phyloP scores from a whole-genome alignment of 2,329 filamentous ascomycete species.

The Microsporum audouinii region DNA sequence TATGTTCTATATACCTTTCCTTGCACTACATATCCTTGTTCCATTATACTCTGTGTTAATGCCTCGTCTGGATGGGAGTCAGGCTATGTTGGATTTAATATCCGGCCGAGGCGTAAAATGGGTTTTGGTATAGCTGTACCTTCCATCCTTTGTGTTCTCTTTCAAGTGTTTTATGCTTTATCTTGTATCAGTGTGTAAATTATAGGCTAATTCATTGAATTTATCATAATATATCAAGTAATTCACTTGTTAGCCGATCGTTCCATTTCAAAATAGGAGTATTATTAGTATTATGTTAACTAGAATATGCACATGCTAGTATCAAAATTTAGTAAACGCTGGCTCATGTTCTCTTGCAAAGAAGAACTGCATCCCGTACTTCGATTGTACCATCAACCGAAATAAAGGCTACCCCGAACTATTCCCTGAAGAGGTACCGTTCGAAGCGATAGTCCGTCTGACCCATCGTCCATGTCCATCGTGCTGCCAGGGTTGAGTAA shows the following conservation, averaged over 20 bases:
- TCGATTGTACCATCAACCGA: neutral
- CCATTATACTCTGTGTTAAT: neutral
- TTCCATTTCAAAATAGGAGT: neutral
- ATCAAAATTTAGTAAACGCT: too few species aligned
- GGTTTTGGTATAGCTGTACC: neutral
- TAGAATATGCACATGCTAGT: too few species aligned
- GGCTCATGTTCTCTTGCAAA: too few species aligned
- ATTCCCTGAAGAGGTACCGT: neutral
- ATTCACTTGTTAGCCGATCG: neutral
- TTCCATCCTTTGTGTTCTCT: neutral
- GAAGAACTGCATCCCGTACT: too few species aligned
- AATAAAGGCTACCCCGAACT: neutral
- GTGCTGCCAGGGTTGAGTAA: conserved; percentile 23
- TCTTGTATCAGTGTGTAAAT: neutral
- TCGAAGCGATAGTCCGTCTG: neutral
- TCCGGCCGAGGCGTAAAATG: neutral
- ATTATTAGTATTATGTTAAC: neutral
- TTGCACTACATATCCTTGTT: neutral
- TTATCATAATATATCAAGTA: neutral
- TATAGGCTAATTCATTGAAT: neutral
- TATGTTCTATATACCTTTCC: neutral
- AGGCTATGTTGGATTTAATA: neutral
- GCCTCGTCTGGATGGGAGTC: neutral
- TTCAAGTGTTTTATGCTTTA: neutral
- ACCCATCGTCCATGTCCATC: conserved; percentile 24